phyloP scores from a whole-genome alignment of 805 yeast species.

The Candida schatavii region DNA sequence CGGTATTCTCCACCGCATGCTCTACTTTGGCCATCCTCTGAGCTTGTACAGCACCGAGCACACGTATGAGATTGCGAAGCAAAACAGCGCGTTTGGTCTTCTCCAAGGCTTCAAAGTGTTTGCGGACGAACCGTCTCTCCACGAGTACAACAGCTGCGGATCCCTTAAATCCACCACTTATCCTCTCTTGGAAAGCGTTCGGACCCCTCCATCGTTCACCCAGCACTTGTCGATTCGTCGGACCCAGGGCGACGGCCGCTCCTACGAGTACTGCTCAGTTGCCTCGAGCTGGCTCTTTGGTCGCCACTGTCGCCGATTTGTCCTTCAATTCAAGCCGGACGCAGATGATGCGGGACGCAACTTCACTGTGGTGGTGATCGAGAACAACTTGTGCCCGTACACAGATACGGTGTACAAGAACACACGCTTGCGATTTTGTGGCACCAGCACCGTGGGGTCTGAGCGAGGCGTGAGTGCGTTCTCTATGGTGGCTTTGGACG shows the following conservation, averaged over 20 bases:
- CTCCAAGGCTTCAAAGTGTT: not conserved
- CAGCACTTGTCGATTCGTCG: not conserved
- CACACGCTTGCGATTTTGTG: conserved; percentile 10
- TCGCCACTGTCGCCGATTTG: conserved; percentile 4
- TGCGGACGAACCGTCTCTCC: not conserved
- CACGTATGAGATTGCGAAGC: conserved; percentile 1
- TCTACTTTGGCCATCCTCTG: not conserved
- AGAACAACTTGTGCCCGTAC: conserved; percentile 9
- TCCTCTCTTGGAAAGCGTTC: not conserved
- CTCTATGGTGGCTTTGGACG: conserved; percentile 8
- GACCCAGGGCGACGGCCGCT: not conserved
- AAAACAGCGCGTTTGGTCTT: not conserved
- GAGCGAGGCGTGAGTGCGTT: conserved; percentile 2
- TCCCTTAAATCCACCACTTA: no score
- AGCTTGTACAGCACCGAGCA: not conserved
- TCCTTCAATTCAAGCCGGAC: conserved; percentile 6
- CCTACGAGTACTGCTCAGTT: not conserved
- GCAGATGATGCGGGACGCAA: not conserved
- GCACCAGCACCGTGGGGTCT: conserved; percentile 5
- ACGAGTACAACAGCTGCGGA: not conserved
- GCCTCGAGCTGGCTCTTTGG: conserved; percentile 1
- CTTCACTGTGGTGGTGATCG: not conserved
- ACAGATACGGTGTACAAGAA: conserved; percentile 12
- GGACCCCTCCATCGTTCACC: conserved; percentile 1
- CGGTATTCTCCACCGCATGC: no score